phyloP scores from a whole-genome alignment of 176 grass and related monocot genomes.

The Oryza brachyantha region DNA sequence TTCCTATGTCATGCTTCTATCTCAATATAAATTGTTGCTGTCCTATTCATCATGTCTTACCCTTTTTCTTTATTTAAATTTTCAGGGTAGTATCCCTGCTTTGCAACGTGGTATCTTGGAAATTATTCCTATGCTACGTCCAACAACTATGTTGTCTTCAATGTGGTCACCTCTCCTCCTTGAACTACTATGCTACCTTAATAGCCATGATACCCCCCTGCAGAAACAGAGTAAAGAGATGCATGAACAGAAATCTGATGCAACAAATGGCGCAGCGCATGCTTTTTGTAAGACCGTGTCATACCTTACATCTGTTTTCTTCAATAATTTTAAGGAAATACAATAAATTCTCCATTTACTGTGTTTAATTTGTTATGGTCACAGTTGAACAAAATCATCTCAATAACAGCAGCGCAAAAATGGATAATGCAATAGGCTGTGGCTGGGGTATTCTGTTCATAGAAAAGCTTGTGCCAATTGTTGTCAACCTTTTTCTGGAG shows the following conservation, averaged over 20 bases:
- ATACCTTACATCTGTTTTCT: constrained; percentile 11
- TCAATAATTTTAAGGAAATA: constrained; percentile 24
- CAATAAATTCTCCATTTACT: constrained; percentile 15
- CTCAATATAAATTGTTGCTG: neutral
- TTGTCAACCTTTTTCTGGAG: constrained; percentile 82
- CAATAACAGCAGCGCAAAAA: constrained; percentile 40
- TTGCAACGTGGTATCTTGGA: constrained; percentile 81
- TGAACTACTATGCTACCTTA: constrained; percentile 84
- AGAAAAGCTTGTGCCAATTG: constrained; percentile 87
- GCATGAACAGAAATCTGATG: constrained; percentile 35
- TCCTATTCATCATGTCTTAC: constrained; percentile 20
- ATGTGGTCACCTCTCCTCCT: constrained; percentile 78
- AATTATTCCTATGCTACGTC: constrained; percentile 84
- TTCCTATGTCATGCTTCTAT: constrained; percentile 26
- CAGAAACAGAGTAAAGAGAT: constrained; percentile 51
- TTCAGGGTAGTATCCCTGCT: constrained; percentile 72
- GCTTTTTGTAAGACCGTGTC: constrained; percentile 38
- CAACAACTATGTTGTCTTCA: constrained; percentile 56
- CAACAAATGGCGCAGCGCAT: constrained; percentile 25
- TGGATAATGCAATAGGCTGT: constrained; percentile 38
- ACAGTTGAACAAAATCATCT: constrained; percentile 41
- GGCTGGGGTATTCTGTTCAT: constrained; percentile 77
- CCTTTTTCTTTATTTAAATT: constrained; percentile 12
- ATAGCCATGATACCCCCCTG: constrained; percentile 49
- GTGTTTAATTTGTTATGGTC: constrained; percentile 29